Evolutionary conservation across 2,329 filamentous ascomycete genomes (phyloP).

Genomic region (Xylariaceae sp.): DNA sequence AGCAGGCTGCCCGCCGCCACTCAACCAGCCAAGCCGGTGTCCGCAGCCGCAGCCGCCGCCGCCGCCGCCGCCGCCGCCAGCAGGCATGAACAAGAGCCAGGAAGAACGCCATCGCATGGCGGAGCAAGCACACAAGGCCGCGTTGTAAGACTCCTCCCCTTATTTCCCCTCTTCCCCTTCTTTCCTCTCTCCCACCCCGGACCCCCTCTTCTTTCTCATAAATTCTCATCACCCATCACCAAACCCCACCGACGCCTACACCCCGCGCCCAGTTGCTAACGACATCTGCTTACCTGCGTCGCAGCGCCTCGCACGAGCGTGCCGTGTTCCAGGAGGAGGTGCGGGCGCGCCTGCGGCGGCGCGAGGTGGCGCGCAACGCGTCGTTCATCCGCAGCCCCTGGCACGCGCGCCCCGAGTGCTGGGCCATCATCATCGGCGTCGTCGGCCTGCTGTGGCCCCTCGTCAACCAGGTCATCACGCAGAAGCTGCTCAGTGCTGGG

Average conservation of each 20-base stretch:
- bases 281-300: background rate
- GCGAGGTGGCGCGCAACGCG: conserved; percentile 20
- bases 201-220: too few relatives aligned
- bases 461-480: conserved; percentile 16
- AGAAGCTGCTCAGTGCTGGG: too few relatives aligned
- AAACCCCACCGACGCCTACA: too few relatives aligned
- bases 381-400: conserved; percentile 15
- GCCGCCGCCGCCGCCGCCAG: too few relatives aligned
- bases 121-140: conserved; percentile 18
- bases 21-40: too few relatives aligned
- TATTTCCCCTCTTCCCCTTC: background rate
- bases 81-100: background rate
- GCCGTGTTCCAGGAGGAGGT: conserved; percentile 24
- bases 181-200: background rate
- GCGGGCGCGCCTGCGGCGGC: conserved; percentile 16
- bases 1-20: too few relatives aligned
- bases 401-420: conserved; percentile 21
- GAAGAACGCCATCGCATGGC: background rate
- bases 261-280: too few relatives aligned
- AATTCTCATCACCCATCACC: too few relatives aligned
- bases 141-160: conserved; percentile 14
- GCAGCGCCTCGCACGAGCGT: conserved; percentile 25
- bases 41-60: too few relatives aligned
- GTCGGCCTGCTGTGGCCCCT: conserved; percentile 19
- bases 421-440: conserved; percentile 16